phyloP scores from a whole-genome alignment of 2,329 filamentous ascomycete species.

The Monosporascus ibericus region DNA sequence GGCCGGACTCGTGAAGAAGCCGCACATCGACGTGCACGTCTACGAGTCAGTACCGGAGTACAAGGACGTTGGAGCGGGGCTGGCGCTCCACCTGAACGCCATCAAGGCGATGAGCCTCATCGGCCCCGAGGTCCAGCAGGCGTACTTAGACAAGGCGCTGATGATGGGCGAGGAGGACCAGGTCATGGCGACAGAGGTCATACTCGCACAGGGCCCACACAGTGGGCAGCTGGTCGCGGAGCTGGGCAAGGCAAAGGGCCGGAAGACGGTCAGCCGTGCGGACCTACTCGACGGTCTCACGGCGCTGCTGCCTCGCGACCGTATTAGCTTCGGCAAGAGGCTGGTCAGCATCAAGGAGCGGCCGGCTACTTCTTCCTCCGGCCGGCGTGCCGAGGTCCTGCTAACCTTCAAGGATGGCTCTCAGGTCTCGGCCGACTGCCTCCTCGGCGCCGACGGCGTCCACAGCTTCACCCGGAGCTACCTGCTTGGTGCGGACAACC shows the following conservation, averaged over 20 bases:
- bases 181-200: constrained; percentile 27
- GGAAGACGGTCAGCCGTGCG: constrained; percentile 26
- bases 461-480: constrained; percentile 24
- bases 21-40: constrained; percentile 28
- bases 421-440: constrained; percentile 19
- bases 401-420: constrained; percentile 23
- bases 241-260: constrained; percentile 26
- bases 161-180: constrained; percentile 24
- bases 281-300: constrained; percentile 25
- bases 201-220: constrained; percentile 21
- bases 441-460: constrained; percentile 31
- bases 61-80: constrained; percentile 30
- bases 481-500: constrained; percentile 24
- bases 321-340: constrained; percentile 20
- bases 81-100: constrained; percentile 33
- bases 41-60: constrained; percentile 29
- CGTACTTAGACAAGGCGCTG: constrained; percentile 25
- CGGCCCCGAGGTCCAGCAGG: constrained; percentile 25
- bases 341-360: constrained; percentile 12
- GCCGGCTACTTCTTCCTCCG: neutral
- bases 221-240: constrained; percentile 21
- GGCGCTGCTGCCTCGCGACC: constrained; percentile 14
- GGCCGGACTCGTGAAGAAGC: constrained; percentile 26
- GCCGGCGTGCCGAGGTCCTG: constrained; percentile 4
- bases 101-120: constrained; percentile 29